phyloP scores from a whole-genome alignment of 768 basidiomycete genomes.

The Galerina sulciceps region DNA sequence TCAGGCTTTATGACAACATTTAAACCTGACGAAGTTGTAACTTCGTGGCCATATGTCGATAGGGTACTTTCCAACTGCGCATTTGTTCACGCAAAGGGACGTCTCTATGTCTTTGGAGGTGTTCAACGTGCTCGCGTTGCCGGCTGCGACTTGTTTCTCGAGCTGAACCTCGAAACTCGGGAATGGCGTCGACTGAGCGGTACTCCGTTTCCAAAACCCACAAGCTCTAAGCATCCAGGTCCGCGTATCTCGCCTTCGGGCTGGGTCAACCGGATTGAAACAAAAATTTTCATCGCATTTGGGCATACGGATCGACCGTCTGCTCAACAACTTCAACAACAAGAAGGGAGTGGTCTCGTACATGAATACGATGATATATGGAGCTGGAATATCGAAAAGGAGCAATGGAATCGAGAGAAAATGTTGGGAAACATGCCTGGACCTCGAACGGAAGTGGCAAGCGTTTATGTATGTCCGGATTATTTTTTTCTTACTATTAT shows the following conservation, averaged over 20 bases:
- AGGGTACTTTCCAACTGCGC: background rate
- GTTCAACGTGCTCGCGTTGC: conserved; percentile 20
- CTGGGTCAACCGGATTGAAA: conserved; percentile 33
- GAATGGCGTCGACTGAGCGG: conserved; percentile 30
- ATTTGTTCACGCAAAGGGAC: conserved; percentile 19
- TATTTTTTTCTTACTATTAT: background rate
- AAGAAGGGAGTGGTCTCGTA: conserved; percentile 23
- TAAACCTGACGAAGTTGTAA: conserved; percentile 6
- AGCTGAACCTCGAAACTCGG: conserved; percentile 32
- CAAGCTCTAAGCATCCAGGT: conserved; percentile 29
- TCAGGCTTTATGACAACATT: conserved; percentile 22
- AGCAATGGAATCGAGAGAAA: conserved; percentile 33
- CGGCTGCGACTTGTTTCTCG: conserved; percentile 38
- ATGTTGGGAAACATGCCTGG: conserved; percentile 34
- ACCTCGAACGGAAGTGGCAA: conserved; percentile 32
- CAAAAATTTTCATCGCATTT: conserved; percentile 34
- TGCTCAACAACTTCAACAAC: conserved; percentile 21
- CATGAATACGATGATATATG: conserved; percentile 36
- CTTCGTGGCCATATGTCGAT: conserved; percentile 21
- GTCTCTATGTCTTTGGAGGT: conserved; percentile 41
- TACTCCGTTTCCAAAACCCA: background rate
- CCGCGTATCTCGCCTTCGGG: conserved; percentile 31
- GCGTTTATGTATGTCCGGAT: conserved; percentile 12
- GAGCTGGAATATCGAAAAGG: conserved; percentile 34
- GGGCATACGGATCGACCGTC: conserved; percentile 36